Conservation (phyloP, 2,329 filamentous ascomycete genomes). For the Podosphaera xanthii region DNA sequence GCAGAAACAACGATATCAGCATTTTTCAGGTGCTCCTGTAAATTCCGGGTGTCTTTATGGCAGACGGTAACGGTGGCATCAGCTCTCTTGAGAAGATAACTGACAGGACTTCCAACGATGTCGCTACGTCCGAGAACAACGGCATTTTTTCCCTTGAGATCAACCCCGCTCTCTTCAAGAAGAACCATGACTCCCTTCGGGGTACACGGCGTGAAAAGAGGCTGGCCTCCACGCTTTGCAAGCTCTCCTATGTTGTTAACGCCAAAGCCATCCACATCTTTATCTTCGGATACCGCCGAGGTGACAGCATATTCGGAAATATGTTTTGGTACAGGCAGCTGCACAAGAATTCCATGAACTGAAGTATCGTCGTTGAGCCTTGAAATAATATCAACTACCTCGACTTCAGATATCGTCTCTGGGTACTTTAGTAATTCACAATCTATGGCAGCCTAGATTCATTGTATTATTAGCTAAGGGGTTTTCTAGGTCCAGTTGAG, state of each 20-base stretch:
- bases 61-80: constrained; percentile 93
- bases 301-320: constrained; percentile 81
- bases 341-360: constrained; percentile 83
- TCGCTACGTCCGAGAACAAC: constrained; percentile 89
- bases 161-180: constrained; percentile 60
- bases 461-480: constrained; percentile 5
- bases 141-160: constrained; percentile 72
- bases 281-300: constrained; percentile 73
- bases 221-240: constrained; percentile 78
- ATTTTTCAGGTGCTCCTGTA: constrained; percentile 51
- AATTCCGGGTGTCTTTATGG: constrained; percentile 63
- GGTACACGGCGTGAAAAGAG: constrained; percentile 82
- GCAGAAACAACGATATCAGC: constrained; percentile 85
- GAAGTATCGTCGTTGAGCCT: constrained; percentile 66
- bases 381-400: constrained; percentile 64
- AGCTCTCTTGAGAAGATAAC: constrained; percentile 82
- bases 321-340: constrained; percentile 72
- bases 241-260: constrained; percentile 88
- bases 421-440: constrained; percentile 73
- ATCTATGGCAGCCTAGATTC: constrained; percentile 56
- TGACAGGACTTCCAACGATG: constrained; percentile 92
- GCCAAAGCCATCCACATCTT: constrained; percentile 96
- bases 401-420: constrained; percentile 58
- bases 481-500: constrained; percentile 1
- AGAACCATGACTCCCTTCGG: constrained; percentile 94